A percentile compares a stretch with the other conserved stretches of the same genome.
Evolutionary conservation across 345 rosid genomes (phyloP).

Genomic region (Eucalyptus regnans): DNA sequence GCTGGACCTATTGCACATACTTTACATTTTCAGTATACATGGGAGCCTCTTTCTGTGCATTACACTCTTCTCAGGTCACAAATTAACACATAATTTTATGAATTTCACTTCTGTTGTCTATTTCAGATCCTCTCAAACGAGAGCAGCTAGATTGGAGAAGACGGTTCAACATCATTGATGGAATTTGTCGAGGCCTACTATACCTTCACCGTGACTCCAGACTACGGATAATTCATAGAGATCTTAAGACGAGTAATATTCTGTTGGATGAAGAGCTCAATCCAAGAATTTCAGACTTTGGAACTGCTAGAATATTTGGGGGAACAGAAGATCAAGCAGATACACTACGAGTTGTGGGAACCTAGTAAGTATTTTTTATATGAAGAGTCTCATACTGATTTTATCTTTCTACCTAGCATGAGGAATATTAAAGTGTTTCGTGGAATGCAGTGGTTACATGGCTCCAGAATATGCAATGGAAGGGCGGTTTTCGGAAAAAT

Average conservation of each 20-base stretch:
- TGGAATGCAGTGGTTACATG: slow-evolving; percentile 32
- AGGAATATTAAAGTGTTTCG: neutral
- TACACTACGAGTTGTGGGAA: slow-evolving; percentile 32
- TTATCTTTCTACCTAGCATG: neutral
- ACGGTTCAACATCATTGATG: slow-evolving; percentile 25
- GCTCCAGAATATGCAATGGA: slow-evolving; percentile 35
- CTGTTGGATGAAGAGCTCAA: slow-evolving; percentile 38
- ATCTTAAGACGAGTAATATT: slow-evolving; percentile 34
- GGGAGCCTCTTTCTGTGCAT: neutral
- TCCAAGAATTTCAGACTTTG: slow-evolving; percentile 44
- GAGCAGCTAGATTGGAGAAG: slow-evolving; percentile 23
- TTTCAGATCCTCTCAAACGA: slow-evolving; percentile 11
- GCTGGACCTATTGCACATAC: neutral
- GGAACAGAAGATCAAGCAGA: slow-evolving; percentile 21
- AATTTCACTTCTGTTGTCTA: slow-evolving; percentile 8
- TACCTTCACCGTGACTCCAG: slow-evolving; percentile 46
- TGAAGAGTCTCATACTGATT: neutral
- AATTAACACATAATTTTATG: neutral
- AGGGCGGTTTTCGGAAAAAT: slow-evolving; percentile 35
- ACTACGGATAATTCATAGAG: slow-evolving; percentile 34
- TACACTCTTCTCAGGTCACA: neutral
- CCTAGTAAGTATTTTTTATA: slow-evolving; percentile 18
- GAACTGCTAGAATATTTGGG: slow-evolving; percentile 27
- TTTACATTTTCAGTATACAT: neutral
- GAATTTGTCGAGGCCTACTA: slow-evolving; percentile 38